phyloP scores from a whole-genome alignment of 2,329 filamentous ascomycete species.

The Aspergillus pseudoterreus region DNA sequence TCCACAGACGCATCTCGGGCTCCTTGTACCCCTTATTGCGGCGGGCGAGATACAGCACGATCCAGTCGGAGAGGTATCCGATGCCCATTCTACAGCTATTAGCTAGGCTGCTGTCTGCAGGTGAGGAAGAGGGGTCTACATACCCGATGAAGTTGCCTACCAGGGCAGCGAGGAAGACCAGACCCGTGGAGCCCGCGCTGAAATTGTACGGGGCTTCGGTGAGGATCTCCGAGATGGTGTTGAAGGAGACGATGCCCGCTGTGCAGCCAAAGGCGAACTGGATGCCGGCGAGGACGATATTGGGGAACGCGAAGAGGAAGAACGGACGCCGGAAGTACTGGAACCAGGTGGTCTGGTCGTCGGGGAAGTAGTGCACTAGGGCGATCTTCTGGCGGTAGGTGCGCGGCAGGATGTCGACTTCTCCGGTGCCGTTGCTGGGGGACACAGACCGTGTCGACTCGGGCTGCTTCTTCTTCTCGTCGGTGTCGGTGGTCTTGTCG shows the following conservation, averaged over 20 bases:
- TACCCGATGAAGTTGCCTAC: constrained; percentile 32
- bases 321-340: constrained; percentile 41
- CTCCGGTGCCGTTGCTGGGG: constrained; percentile 14
- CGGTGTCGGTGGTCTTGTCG: not conserved
- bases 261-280: constrained; percentile 42
- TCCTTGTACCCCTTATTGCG: constrained; percentile 35
- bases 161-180: constrained; percentile 31
- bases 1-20: constrained; percentile 39
- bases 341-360: constrained; percentile 37
- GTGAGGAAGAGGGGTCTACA: not conserved
- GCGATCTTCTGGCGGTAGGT: constrained; percentile 21
- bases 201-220: constrained; percentile 36
- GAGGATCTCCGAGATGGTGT: constrained; percentile 35
- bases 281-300: constrained; percentile 37
- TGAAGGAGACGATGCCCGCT: constrained; percentile 39
- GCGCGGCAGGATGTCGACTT: constrained; percentile 17
- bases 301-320: constrained; percentile 37
- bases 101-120: not conserved
- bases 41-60: constrained; percentile 31
- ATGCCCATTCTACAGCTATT: constrained; percentile 40
- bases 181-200: constrained; percentile 29
- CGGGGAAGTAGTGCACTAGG: constrained; percentile 21
- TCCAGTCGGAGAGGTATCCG: constrained; percentile 28
- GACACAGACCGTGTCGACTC: constrained; percentile 12
- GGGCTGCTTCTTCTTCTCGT: constrained; percentile 4